Percentiles rank a stretch among this genome's conserved stretches.
These are phyloP conservation scores for Chaetoscypha palmicola DNA, from an alignment of 2,329 filamentous ascomycete genomes.

Conservation along the genomic window DNA sequence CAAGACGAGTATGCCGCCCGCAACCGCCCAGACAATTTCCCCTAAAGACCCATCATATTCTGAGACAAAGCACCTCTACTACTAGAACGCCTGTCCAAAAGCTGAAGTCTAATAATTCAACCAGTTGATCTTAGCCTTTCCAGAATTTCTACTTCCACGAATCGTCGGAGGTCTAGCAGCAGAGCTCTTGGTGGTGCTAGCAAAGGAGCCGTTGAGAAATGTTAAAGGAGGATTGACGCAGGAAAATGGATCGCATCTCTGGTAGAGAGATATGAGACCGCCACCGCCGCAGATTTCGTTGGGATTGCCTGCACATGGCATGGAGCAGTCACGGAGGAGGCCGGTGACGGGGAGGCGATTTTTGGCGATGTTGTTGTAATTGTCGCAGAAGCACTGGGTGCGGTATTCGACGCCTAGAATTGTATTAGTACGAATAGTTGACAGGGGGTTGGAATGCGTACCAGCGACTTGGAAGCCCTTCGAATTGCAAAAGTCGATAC, in stretches of 20 bases:
- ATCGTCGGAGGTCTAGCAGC: too few relatives aligned
- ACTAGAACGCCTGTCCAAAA: too few relatives aligned
- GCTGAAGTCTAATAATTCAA: too few relatives aligned
- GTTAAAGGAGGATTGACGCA: constrained; percentile 5
- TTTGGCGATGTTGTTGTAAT: constrained; percentile 11
- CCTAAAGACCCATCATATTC: too few relatives aligned
- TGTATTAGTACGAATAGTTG: background rate
- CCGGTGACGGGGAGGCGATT: constrained; percentile 14
- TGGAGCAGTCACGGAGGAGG: constrained; percentile 30
- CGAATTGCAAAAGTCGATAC: constrained; percentile 7
- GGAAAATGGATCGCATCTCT: constrained; percentile 2
- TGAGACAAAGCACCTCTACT: too few relatives aligned
- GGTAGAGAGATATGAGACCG: constrained; percentile 10
- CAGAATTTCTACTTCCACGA: too few relatives aligned
- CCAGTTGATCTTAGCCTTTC: too few relatives aligned
- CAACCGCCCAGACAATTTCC: too few relatives aligned
- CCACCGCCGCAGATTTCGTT: constrained; percentile 27
- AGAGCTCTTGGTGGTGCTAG: too few relatives aligned
- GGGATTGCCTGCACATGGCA: constrained; percentile 18
- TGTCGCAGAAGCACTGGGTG: constrained; percentile 24
- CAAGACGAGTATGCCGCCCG: too few relatives aligned
- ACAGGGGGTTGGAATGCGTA: background rate
- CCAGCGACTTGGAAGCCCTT: constrained; percentile 8
- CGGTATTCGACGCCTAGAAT: constrained; percentile 30
- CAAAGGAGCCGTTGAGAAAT: constrained; percentile 9